These are phyloP conservation scores for Yamadazyma kitorensis DNA, from an alignment of 805 yeast species.

Conservation along the genomic window DNA sequence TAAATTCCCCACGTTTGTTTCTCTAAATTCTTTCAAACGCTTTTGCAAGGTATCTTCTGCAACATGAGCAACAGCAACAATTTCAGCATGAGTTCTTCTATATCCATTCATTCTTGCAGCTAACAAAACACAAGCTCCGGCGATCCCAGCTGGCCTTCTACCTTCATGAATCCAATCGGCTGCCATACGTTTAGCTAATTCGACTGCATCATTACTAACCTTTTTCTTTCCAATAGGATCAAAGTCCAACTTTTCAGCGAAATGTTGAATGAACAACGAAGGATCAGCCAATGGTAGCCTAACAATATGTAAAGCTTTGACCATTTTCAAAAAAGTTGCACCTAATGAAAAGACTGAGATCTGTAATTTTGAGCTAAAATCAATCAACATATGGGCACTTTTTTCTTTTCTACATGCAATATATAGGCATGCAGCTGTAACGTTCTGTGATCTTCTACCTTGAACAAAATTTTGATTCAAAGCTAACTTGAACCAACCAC, in stretches of 20 bases:
- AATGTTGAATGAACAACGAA: conserved; percentile 87
- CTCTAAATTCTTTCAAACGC: conserved; percentile 82
- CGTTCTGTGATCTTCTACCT: conserved; percentile 95
- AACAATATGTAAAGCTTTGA: conserved; percentile 76
- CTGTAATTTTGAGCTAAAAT: conserved; percentile 85
- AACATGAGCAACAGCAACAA: conserved; percentile 92
- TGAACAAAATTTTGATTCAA: conserved; percentile 87
- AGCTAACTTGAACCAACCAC: conserved; percentile 86
- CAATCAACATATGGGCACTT: conserved; percentile 94
- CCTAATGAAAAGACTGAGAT: conserved; percentile 94
- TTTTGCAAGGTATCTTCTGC: conserved; percentile 92
- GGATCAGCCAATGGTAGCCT: conserved; percentile 90
- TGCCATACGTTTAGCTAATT: conserved; percentile 86
- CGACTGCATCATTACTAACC: conserved; percentile 84
- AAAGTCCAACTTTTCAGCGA: conserved; percentile 82
- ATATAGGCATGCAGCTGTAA: conserved; percentile 90
- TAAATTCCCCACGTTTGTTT: conserved; percentile 69
- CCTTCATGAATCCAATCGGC: conserved; percentile 97
- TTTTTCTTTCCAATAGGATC: conserved; percentile 44
- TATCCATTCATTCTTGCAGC: conserved; percentile 98
- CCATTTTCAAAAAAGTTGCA: conserved; percentile 90
- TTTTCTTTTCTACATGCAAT: conserved; percentile 89
- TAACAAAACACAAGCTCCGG: conserved; percentile 90
- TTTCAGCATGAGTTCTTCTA: conserved; percentile 87
- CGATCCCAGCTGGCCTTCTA: conserved; percentile 96